These are phyloP conservation scores for Endocalyx cinctus DNA, from an alignment of 2,329 filamentous ascomycete species.

Conservation along the genomic window DNA sequence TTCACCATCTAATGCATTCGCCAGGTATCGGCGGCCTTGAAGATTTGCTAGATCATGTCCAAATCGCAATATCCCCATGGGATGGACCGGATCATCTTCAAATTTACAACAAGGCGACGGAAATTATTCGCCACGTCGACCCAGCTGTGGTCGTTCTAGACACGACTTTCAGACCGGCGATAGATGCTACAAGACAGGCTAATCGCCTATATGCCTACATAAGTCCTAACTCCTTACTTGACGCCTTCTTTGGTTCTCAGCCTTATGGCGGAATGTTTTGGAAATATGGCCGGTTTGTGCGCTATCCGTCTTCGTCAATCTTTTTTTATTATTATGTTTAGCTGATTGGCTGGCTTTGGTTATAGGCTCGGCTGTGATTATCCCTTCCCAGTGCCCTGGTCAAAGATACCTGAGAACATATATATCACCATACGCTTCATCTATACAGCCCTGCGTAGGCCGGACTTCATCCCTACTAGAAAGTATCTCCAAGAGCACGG, in stretches of 20 bases:
- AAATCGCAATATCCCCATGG: not conserved
- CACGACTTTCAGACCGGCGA: constrained; percentile 8
- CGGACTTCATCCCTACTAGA: constrained; percentile 3
- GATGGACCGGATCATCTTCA: not conserved
- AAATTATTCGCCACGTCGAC: constrained; percentile 11
- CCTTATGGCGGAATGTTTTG: not conserved
- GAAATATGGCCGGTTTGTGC: constrained; percentile 13
- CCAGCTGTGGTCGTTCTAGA: constrained; percentile 18
- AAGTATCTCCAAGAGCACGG: constrained; percentile 9
- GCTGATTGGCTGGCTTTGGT: constrained; percentile 14
- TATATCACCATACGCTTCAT: constrained; percentile 7
- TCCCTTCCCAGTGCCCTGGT: constrained; percentile 17
- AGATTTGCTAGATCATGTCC: not conserved
- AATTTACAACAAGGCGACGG: not conserved
- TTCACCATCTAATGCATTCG: not conserved
- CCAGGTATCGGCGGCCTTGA: no score
- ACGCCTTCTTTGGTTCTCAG: not conserved
- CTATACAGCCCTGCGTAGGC: constrained; percentile 4
- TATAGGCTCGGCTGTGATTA: no score
- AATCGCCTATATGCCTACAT: constrained; percentile 8
- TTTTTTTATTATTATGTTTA: not conserved
- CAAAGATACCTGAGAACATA: constrained; percentile 13
- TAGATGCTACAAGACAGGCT: constrained; percentile 10
- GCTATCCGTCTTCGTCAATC: constrained; percentile 1
- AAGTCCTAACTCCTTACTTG: not conserved